Evolutionary conservation across 2,329 filamentous ascomycete species (phyloP), one percentile per base, ranked within the genome.

Genomic region (Colletotrichum spinosum): DNA sequence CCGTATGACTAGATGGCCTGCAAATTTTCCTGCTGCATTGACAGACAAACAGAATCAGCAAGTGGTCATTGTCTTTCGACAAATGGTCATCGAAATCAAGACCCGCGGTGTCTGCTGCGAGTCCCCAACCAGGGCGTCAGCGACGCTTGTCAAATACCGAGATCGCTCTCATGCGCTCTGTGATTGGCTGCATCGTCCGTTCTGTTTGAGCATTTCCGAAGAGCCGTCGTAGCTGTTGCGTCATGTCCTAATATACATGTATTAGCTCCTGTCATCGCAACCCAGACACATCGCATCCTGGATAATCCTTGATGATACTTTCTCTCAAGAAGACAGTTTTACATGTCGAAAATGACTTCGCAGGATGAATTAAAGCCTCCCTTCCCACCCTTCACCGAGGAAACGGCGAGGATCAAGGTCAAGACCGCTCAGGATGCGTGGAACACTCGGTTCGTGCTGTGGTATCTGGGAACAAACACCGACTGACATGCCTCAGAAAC

Each of bases 391-490:
- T 97, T 94, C 75, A 95, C 88, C 3, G 56, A 60, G 1, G 90
- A 92, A 73, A 90, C 88, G 1, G 93, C 93, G 2, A 80, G 80
- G 13, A 81, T 83, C 64, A 97, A 97, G 76, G 93, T 97, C 68
- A 97, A 97, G 79, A 90, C 89, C 15, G 93, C 92, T 0, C 93
- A 97, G 74, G 87, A 93, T 74, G 82, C 90, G 3, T 97, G 93
- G 93, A 97, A 97, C 72, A 90, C 89, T 1, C 86, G 82, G 91
- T 92, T n/a, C 6, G 76, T 69, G 17, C 80, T 15, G 45, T 35
- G 2, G 25, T 7, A 6, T 13, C 8, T 11, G 10, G 38, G 8
- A 34, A 35, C 49, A 6, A 10, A 12, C 25, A 11, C 9, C 37
- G 35, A 42, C 54, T 66, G 3, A 67, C 49, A 39, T 33, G 8